These are phyloP conservation scores for Candida glucosophila DNA, from an alignment of 1,139 yeast species.

Conservation along the genomic window DNA sequence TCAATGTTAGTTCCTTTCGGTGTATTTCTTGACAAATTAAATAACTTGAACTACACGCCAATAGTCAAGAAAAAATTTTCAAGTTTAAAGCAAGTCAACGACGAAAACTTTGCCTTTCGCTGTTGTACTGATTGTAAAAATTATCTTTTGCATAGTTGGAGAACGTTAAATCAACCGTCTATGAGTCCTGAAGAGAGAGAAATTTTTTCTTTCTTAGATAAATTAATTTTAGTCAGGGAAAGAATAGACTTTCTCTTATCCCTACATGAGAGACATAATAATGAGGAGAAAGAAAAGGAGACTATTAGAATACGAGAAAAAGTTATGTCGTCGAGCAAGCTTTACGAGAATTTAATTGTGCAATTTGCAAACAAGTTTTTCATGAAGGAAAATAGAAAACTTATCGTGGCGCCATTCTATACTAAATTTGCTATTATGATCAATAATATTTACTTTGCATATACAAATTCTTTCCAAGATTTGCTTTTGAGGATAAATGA, in stretches of 20 bases:
- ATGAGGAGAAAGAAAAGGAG: no score
- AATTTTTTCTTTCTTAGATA: neutral
- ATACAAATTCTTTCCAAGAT: constrained; percentile 27
- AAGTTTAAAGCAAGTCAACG: constrained; percentile 6
- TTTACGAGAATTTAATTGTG: constrained; percentile 21
- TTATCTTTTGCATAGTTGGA: constrained; percentile 47
- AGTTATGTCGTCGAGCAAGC: constrained; percentile 23
- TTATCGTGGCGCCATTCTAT: no score
- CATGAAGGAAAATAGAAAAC: no score
- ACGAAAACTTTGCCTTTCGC: constrained; percentile 21
- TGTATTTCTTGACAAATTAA: constrained; percentile 35
- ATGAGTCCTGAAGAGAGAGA: neutral
- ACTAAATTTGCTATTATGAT: no score
- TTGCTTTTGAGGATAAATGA: constrained; percentile 20
- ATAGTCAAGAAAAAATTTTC: constrained; percentile 15
- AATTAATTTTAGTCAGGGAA: neutral
- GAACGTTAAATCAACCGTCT: constrained; percentile 32
- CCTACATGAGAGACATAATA: no score
- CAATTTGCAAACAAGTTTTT: constrained; percentile 21
- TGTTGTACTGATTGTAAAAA: constrained; percentile 67
- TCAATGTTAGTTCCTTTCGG: constrained; percentile 63
- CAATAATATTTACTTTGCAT: constrained; percentile 26
- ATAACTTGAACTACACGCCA: constrained; percentile 28
- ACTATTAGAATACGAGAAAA: constrained; percentile 18
- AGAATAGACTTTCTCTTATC: no score